These are phyloP conservation scores for Cyclotella sp. DNA, from an alignment of 108 stramenopile species.

Conservation along the genomic window DNA sequence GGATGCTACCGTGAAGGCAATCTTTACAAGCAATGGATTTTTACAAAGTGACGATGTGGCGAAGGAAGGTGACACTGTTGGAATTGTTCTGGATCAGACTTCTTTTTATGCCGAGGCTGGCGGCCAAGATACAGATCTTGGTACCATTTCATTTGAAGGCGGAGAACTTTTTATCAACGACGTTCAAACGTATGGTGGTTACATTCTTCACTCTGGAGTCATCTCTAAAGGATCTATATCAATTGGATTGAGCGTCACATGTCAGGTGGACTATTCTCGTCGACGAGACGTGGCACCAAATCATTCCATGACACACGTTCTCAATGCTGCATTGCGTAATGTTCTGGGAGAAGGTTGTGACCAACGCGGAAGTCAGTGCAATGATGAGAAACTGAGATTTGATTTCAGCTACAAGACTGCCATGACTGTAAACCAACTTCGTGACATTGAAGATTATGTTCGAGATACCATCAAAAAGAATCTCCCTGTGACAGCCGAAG, in stretches of 20 bases:
- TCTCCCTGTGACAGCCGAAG: slow-evolving; percentile 69
- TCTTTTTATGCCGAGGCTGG: slow-evolving; percentile 98
- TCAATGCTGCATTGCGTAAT: slow-evolving; percentile 96
- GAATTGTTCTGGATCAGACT: slow-evolving; percentile 90
- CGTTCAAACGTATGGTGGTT: slow-evolving; percentile 90
- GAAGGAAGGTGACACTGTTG: slow-evolving; percentile 72
- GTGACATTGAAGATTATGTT: slow-evolving; percentile 86
- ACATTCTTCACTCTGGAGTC: slow-evolving; percentile 85
- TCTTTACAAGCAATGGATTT: slow-evolving; percentile 85
- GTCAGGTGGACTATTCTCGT: slow-evolving; percentile 94
- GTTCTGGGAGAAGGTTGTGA: slow-evolving; percentile 86
- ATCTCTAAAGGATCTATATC: slow-evolving; percentile 61
- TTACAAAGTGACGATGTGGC: slow-evolving; percentile 51
- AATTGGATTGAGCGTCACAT: slow-evolving; percentile 80
- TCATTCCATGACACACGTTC: slow-evolving; percentile 99
- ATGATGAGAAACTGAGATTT: slow-evolving; percentile 97
- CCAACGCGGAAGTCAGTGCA: slow-evolving; percentile 90
- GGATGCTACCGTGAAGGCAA: slow-evolving; percentile 82
- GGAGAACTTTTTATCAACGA: slow-evolving; percentile 71
- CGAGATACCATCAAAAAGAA: slow-evolving; percentile 71
- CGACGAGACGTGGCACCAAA: slow-evolving; percentile 93
- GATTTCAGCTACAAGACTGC: slow-evolving; percentile 95
- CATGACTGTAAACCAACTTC: slow-evolving; percentile 83
- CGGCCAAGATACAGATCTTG: slow-evolving; percentile 96
- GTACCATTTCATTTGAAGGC: slow-evolving; percentile 55